Evolutionary conservation across 2,329 filamentous ascomycete species (phyloP).

Genomic region (Emydomyces testavorans): DNA sequence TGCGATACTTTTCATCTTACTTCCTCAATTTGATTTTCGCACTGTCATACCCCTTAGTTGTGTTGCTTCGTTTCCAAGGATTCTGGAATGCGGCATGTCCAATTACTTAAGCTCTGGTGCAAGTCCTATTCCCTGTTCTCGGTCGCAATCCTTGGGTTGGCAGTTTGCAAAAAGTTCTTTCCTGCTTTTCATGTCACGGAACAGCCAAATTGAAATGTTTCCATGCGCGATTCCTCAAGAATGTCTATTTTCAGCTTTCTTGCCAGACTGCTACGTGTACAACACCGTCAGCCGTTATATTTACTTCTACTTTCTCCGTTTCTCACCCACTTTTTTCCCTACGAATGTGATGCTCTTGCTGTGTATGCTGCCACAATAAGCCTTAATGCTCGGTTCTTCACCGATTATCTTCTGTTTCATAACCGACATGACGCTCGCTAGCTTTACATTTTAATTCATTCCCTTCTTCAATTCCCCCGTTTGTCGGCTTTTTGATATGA

Average conservation of each 20-base stretch:
- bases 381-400: slow-evolving; percentile 5
- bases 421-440: slow-evolving; percentile 3
- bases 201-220: slow-evolving; percentile 12
- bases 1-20: slow-evolving; percentile 5
- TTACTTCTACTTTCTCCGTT: slow-evolving; percentile 2
- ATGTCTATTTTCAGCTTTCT: slow-evolving; percentile 9
- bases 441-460: background rate
- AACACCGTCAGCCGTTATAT: slow-evolving; percentile 14
- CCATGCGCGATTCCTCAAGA: slow-evolving; percentile 6
- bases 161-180: slow-evolving; percentile 36
- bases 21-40: slow-evolving; percentile 1
- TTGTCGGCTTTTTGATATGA: background rate
- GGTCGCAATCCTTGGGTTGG: slow-evolving; percentile 34
- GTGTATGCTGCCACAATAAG: slow-evolving; percentile 6
- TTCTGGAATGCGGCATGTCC: slow-evolving; percentile 10
- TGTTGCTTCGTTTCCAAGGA: slow-evolving; percentile 4
- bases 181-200: slow-evolving; percentile 15
- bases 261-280: slow-evolving; percentile 11
- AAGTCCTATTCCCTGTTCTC: slow-evolving; percentile 17
- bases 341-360: slow-evolving; percentile 12
- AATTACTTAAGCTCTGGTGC: slow-evolving; percentile 8
- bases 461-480: background rate
- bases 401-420: background rate
- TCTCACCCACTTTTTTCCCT: background rate
- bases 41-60: slow-evolving; percentile 3